These are phyloP conservation scores for Ceratocystis papillata DNA, from an alignment of 2,329 filamentous ascomycete genomes.

Conservation along the genomic window DNA sequence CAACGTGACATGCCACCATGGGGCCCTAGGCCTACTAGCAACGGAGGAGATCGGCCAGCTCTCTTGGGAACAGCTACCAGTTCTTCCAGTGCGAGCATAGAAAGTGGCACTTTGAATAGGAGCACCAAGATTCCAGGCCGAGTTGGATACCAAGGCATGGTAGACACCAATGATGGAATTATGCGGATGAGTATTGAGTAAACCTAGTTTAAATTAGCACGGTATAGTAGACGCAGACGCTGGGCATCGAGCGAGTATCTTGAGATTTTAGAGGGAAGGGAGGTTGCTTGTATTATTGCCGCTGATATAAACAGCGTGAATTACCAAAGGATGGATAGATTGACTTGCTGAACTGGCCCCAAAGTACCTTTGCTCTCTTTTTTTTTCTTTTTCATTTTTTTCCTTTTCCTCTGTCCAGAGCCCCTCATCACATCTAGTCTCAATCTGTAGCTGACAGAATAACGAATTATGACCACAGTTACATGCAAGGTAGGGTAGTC, in stretches of 20 bases:
- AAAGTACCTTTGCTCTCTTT: no score
- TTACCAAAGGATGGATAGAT: no score
- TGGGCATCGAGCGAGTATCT: no score
- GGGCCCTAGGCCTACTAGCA: constrained; percentile 59
- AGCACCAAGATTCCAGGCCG: constrained; percentile 45
- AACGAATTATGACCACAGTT: constrained; percentile 18
- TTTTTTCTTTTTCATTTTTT: background rate
- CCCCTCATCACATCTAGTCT: background rate
- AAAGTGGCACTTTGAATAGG: constrained; percentile 34
- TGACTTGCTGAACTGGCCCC: no score
- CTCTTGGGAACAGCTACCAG: constrained; percentile 30
- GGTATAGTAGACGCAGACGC: no score
- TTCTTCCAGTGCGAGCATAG: constrained; percentile 37
- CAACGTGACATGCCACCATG: constrained; percentile 60
- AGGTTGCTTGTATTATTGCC: no score
- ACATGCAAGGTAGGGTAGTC: background rate
- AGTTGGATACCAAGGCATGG: constrained; percentile 84
- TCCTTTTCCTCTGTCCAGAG: background rate
- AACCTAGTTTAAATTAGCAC: background rate
- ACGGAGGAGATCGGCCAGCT: constrained; percentile 30
- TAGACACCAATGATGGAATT: constrained; percentile 83
- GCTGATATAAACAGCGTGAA: no score
- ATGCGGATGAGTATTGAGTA: constrained; percentile 97
- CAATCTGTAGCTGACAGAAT: constrained; percentile 15
- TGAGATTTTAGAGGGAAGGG: background rate